phyloP scores from a whole-genome alignment of 23 red algal genomes.

The Pyropia haitanensis region DNA sequence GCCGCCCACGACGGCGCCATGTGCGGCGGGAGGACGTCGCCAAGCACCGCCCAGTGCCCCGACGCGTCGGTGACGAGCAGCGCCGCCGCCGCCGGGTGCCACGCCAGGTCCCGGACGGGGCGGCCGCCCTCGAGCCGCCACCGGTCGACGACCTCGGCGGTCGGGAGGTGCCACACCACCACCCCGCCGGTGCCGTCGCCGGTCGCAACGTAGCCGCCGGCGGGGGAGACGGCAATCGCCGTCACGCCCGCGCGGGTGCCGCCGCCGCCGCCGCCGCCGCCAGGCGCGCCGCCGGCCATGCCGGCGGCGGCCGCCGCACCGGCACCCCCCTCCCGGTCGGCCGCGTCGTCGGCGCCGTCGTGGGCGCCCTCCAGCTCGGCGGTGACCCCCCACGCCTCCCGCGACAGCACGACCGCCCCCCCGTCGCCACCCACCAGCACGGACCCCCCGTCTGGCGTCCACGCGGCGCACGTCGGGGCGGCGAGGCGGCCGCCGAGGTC shows the following conservation, averaged over 20 bases:
- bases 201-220: constrained; percentile 28
- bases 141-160: constrained; percentile 16
- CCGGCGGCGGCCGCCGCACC: too few relatives aligned
- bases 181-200: constrained; percentile 11
- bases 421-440: constrained; percentile 39
- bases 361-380: constrained; percentile 25
- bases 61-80: constrained; percentile 29
- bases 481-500: constrained; percentile 33
- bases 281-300: background rate
- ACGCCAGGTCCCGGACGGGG: constrained; percentile 24
- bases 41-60: constrained; percentile 52
- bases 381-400: constrained; percentile 19
- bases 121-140: constrained; percentile 24
- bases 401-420: constrained; percentile 23
- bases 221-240: constrained; percentile 32
- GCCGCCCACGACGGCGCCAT: background rate
- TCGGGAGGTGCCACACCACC: constrained; percentile 25
- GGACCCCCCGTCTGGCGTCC: constrained; percentile 30
- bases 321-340: background rate
- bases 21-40: constrained; percentile 38
- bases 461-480: constrained; percentile 8
- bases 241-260: constrained; percentile 12
- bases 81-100: constrained; percentile 40
- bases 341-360: constrained; percentile 25
- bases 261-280: background rate